A percentile compares a stretch with the other conserved stretches of the same genome.
phyloP scores from a whole-genome alignment of 306 rosid species.

The Astragalus membranaceus region DNA sequence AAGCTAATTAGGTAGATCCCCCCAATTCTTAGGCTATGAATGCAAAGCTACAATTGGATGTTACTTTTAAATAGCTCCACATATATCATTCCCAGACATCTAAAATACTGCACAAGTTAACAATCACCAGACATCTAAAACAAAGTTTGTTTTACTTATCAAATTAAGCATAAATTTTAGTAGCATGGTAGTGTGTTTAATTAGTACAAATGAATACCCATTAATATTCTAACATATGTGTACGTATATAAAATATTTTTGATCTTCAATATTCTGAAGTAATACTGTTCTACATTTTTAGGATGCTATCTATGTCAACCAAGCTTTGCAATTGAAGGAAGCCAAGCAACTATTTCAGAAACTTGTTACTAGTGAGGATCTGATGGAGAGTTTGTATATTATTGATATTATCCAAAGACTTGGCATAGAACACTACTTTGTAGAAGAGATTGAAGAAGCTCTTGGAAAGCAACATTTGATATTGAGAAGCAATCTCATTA shows the following conservation, averaged over 20 bases:
- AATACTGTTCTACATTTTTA: neutral
- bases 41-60: no score
- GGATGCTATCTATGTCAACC: neutral
- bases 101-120: neutral
- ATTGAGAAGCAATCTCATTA: neutral
- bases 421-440: conserved; percentile 33
- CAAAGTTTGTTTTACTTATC: neutral
- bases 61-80: no score
- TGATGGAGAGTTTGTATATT: conserved; percentile 13
- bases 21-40: no score
- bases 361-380: neutral
- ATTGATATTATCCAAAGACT: conserved; percentile 35
- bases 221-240: no score
- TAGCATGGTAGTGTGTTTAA: neutral
- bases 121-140: neutral
- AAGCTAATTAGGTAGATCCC: neutral
- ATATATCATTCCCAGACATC: neutral
- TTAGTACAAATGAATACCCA: neutral
- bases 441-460: conserved; percentile 22
- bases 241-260: no score
- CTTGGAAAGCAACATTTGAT: conserved; percentile 7
- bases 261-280: neutral
- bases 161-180: neutral
- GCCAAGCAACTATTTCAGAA: neutral
- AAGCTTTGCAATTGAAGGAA: conserved; percentile 17